These are phyloP conservation scores for Piper betle DNA, from an alignment of 164 flowering plant species.

Conservation along the genomic window DNA sequence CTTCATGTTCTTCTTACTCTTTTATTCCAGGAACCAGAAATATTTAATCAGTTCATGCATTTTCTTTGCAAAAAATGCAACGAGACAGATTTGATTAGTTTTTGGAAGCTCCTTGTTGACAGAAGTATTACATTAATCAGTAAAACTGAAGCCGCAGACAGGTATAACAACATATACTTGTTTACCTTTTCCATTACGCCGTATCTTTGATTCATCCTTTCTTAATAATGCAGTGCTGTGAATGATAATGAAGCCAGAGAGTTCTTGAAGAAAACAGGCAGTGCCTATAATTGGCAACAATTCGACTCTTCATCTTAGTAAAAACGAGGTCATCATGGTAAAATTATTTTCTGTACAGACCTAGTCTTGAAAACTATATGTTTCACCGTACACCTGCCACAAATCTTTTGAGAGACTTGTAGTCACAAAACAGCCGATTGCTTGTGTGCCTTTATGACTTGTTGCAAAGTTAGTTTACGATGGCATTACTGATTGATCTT, in stretches of 20 bases:
- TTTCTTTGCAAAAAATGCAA: slow-evolving; percentile 33
- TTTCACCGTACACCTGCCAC: too few relatives aligned
- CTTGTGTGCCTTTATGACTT: too few relatives aligned
- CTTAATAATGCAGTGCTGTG: slow-evolving; percentile 35
- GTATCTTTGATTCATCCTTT: background rate
- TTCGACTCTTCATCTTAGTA: too few relatives aligned
- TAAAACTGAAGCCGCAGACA: slow-evolving; percentile 67
- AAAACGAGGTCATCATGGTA: too few relatives aligned
- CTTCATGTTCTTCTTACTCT: background rate
- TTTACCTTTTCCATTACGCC: background rate
- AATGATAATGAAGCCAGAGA: slow-evolving; percentile 38
- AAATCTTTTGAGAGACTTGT: too few relatives aligned
- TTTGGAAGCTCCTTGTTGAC: slow-evolving; percentile 40
- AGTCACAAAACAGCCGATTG: too few relatives aligned
- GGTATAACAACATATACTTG: slow-evolving; percentile 27
- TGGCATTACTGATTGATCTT: too few relatives aligned
- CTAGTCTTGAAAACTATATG: too few relatives aligned
- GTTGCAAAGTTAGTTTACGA: too few relatives aligned
- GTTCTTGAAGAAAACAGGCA: slow-evolving; percentile 21
- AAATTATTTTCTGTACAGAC: too few relatives aligned
- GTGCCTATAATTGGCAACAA: background rate
- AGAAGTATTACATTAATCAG: slow-evolving; percentile 42
- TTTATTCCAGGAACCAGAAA: slow-evolving; percentile 47
- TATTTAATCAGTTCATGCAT: slow-evolving; percentile 66
- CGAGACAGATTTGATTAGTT: slow-evolving; percentile 26